A percentile compares a stretch with the other conserved stretches of the same genome.
phyloP scores from a whole-genome alignment of 2,329 filamentous ascomycete species.

The Beauveria scarabaeidicola region DNA sequence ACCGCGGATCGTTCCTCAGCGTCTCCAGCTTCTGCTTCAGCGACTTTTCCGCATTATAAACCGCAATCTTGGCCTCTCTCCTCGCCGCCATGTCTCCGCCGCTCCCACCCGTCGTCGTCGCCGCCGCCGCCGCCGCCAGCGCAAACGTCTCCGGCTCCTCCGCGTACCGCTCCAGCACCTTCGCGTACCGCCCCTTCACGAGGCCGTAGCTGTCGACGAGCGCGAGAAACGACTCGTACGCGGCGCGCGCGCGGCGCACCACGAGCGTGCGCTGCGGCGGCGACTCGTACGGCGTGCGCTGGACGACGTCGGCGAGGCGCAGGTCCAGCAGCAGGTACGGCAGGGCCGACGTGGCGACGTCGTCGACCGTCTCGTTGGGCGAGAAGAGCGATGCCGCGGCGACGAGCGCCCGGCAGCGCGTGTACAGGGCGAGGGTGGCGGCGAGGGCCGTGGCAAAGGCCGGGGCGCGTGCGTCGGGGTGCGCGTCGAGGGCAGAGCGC shows the following conservation, averaged over 20 bases:
- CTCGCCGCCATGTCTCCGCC: slow-evolving; percentile 51
- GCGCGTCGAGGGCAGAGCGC: slow-evolving; percentile 50
- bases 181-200: slow-evolving; percentile 54
- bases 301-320: slow-evolving; percentile 69
- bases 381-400: slow-evolving; percentile 75
- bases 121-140: slow-evolving; percentile 51
- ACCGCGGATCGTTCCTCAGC: slow-evolving; percentile 35
- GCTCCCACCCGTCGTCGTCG: too few species aligned
- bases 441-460: slow-evolving; percentile 60
- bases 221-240: slow-evolving; percentile 72
- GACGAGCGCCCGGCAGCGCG: slow-evolving; percentile 62
- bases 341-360: slow-evolving; percentile 74
- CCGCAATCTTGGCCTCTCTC: slow-evolving; percentile 75
- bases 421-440: slow-evolving; percentile 60
- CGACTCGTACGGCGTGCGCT: slow-evolving; percentile 50
- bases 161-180: slow-evolving; percentile 63
- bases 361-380: slow-evolving; percentile 79
- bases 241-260: slow-evolving; percentile 55
- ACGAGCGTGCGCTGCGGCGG: slow-evolving; percentile 50
- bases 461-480: slow-evolving; percentile 56
- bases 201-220: slow-evolving; percentile 72
- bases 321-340: slow-evolving; percentile 76
- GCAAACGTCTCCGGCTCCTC: slow-evolving; percentile 62
- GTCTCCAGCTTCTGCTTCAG: slow-evolving; percentile 72
- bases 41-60: slow-evolving; percentile 78